Base-by-base conservation (phyloP, 495 filamentous ascomycete species). In the Sphaerosporella brunnea region DNA sequence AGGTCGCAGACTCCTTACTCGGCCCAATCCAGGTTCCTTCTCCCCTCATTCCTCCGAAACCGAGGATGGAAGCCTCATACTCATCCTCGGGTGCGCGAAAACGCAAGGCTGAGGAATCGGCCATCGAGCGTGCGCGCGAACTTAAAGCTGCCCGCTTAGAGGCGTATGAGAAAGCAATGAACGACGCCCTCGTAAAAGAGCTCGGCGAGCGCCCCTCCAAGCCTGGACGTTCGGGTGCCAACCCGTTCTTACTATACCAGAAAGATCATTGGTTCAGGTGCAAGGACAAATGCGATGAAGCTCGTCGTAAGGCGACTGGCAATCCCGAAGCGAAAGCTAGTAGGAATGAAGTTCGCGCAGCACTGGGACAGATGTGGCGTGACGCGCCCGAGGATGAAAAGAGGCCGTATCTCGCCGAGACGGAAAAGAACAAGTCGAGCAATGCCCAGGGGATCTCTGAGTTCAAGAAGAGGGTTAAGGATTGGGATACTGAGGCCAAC, bases 341-440 rank as follows among this genome's bases (percentile, higher is more conserved):
- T 0, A 72, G 74, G 36, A 72, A 88, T 53, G 84, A 90, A 51
- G 78, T 97, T 42, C 79, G 90, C 26, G 70, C 74, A 7, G 82
- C 81, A 49, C 69, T 88, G 16, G 82, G 85, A 15, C 75, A 78
- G 55, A 86, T 85, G 82, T 97, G 90, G 90, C 78, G 80, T 51
- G 77, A 82, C 46, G 78, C 81, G 0, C 54, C 67, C 2, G 70
- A 71, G 7, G 81, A 78, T 26, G 69, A 71, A 50, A 80, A 79
- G 60, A 66, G 70, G 58, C 86, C 84, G 21, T 95, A 82, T 54
- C 65, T 83, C 46, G 78, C 82, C 30, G 69, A 75, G 57, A 78
- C 78, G 3, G 73, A 79, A 50, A 70, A 67, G 15, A 75, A 81
- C 50, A 84, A 82, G 50, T 67, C 71, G 41, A 64, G 55, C 3